Evolutionary conservation across 73 alveolate species (phyloP), one percentile per base, ranked within the genome.

Genomic region (Blepharisma stoltei): DNA sequence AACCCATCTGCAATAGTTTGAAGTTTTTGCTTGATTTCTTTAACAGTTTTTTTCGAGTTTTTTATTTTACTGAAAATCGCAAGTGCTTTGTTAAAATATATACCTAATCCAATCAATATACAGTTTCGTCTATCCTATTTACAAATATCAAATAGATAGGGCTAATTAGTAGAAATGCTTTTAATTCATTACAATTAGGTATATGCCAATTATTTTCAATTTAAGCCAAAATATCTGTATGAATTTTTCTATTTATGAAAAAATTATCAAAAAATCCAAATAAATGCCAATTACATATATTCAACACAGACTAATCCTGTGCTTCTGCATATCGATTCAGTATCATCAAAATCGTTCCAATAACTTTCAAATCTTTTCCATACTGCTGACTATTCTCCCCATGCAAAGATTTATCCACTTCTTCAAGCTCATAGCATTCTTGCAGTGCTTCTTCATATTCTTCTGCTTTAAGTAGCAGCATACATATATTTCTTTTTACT

Each of bases 371-470:
- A 44, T 94, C 86, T 69, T 89, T 90, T 7, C 91, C 98, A 6
- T 89, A 88, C 79, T 93, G 86, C 11, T 70, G 82, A 48, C 88
- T 69, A 23, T 85, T 82, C 47, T 90, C 95, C 6, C 98, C 98
- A 82, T 90, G 88, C 23, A 88, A 80, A 27, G 89, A 67, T 45
- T 75, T 71, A 68, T 93, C 98, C 54, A 90, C 83, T 54, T 93
- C 97, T 78, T 87, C 97, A 5, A 92, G 89, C 65, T 88, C 94
- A 18, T 55, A 77, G 38, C 90, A 78, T 70, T 93, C 97, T n/a
- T 85, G 88, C 0, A 93, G 86, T 11, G 97, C 98, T 21, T 91
- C 95, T 41, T 90, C 88, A 52, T 93, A 88, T 55, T 80, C 52
- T 50, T 88, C 83, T 9, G 71, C 79, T 75, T 90, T 88, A 5